Percentiles rank a stretch among this genome's conserved stretches.
phyloP scores from a whole-genome alignment of 2,329 filamentous ascomycete species.

The Phialophora verrucosa region DNA sequence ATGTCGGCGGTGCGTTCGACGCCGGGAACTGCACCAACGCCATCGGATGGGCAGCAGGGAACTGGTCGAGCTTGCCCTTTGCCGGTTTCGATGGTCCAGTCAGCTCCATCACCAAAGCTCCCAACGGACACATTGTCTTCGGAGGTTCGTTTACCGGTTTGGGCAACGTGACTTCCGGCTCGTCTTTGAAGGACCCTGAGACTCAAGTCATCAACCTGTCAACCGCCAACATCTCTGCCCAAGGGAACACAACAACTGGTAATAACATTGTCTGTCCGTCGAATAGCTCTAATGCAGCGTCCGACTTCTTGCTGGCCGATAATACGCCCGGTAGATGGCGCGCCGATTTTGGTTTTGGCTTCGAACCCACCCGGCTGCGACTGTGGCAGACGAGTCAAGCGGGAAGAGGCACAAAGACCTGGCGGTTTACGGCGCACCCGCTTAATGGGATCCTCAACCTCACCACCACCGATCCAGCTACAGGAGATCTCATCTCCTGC shows the following conservation, averaged over 20 bases:
- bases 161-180: constrained; percentile 63
- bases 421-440: constrained; percentile 82
- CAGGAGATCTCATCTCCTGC: constrained; percentile 72
- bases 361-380: constrained; percentile 83
- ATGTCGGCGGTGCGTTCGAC: constrained; percentile 86
- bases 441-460: constrained; percentile 95
- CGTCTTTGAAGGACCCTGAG: constrained; percentile 58
- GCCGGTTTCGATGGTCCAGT: constrained; percentile 94
- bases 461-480: constrained; percentile 79
- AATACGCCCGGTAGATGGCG: constrained; percentile 79
- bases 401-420: constrained; percentile 85
- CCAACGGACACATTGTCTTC: constrained; percentile 86
- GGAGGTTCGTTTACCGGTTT: constrained; percentile 88
- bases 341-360: constrained; percentile 81
- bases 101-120: constrained; percentile 77
- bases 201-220: constrained; percentile 83
- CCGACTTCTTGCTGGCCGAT: constrained; percentile 82
- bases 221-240: constrained; percentile 71
- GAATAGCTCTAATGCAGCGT: constrained; percentile 67
- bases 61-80: constrained; percentile 84
- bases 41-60: constrained; percentile 73
- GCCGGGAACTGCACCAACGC: constrained; percentile 85
- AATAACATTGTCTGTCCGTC: constrained; percentile 82
- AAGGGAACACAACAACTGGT: constrained; percentile 60
- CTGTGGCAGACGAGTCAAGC: constrained; percentile 86